Conservation (phyloP, 1,284 basidiomycete genomes). For the Malassezia globosa region DNA sequence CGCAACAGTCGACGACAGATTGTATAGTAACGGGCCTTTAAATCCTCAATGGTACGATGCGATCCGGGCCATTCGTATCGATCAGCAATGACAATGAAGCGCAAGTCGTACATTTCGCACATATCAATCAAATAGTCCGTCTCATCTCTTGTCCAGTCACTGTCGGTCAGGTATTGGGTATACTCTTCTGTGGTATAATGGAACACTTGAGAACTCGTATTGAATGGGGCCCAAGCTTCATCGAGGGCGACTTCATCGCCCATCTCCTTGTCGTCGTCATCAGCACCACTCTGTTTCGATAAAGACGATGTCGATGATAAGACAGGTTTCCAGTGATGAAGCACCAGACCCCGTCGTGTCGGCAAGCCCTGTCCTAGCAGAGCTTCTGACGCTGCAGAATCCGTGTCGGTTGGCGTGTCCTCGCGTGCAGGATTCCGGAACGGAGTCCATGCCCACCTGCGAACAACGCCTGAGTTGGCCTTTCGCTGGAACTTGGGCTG, state of each 20-base stretch:
- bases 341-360: conserved; percentile 20
- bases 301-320: not conserved
- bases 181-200: conserved; percentile 88
- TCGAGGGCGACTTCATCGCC: conserved; percentile 25
- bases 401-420: conserved; percentile 28
- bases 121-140: conserved; percentile 83
- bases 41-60: conserved; percentile 51
- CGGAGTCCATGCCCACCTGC: conserved; percentile 31
- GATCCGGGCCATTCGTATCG: conserved; percentile 60
- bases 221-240: conserved; percentile 66
- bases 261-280: conserved; percentile 7
- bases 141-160: conserved; percentile 83
- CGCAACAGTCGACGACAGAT: conserved; percentile 79
- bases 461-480: conserved; percentile 51
- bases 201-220: conserved; percentile 60
- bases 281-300: not conserved
- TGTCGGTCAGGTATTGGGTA: conserved; percentile 62
- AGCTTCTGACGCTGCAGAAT: too few relatives aligned
- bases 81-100: conserved; percentile 83
- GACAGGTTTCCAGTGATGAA: conserved; percentile 34
- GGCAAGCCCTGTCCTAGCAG: conserved; percentile 10
- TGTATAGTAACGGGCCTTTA: conserved; percentile 89
- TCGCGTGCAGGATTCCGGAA: conserved; percentile 36
- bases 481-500: conserved; percentile 79
- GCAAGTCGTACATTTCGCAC: conserved; percentile 69